A percentile compares a stretch with the other conserved stretches of the same genome.
Conservation (phyloP, 306 rosid species). For the Benincasa hispida region DNA sequence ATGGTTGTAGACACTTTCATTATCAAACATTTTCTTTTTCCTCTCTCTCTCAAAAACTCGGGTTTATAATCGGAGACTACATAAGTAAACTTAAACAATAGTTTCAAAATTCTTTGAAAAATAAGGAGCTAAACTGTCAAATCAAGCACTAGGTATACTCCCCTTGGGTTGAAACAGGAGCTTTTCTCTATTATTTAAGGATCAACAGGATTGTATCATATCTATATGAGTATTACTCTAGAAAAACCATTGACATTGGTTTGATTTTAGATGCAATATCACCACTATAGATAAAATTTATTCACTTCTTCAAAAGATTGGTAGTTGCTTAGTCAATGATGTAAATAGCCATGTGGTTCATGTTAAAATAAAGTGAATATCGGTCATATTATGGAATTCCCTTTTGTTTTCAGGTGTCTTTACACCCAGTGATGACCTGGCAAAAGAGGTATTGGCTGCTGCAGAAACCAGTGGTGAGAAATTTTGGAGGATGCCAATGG, state of each 20-base stretch:
- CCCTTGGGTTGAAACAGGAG: background rate
- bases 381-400: conserved; percentile 6
- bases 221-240: background rate
- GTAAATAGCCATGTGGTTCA: background rate
- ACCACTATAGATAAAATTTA: background rate
- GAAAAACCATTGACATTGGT: background rate
- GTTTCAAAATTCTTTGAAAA: background rate
- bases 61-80: background rate
- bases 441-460: conserved; percentile 74
- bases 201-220: background rate
- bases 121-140: background rate
- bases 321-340: background rate
- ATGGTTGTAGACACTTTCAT: background rate
- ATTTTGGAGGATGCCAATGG: conserved; percentile 92
- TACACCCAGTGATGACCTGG: conserved; percentile 90
- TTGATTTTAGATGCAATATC: background rate
- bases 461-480: conserved; percentile 82
- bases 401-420: conserved; percentile 50
- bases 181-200: background rate
- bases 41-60: background rate
- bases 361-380: background rate
- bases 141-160: background rate
- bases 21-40: background rate
- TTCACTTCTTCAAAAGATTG: background rate
- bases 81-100: background rate